Conservation (phyloP, 2,329 filamentous ascomycete species). For the Clonostachys byssicola region DNA sequence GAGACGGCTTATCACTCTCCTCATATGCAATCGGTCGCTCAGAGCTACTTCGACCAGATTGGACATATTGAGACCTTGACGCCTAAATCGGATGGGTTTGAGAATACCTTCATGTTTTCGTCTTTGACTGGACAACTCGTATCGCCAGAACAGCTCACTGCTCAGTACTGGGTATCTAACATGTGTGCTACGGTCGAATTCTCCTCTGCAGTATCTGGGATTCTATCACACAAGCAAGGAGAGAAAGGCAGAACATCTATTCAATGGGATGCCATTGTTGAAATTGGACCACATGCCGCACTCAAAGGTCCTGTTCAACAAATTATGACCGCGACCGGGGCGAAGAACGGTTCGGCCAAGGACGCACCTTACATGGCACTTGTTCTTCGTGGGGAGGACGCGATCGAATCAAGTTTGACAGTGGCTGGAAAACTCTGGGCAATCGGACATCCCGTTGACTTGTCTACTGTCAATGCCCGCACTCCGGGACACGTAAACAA, state of each 20-base stretch:
- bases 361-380: constrained; percentile 4
- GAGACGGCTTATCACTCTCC: constrained; percentile 20
- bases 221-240: not conserved
- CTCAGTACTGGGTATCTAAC: constrained; percentile 11
- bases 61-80: not conserved
- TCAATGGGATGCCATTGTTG: constrained; percentile 18
- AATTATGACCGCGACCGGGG: constrained; percentile 14
- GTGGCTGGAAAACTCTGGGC: constrained; percentile 3
- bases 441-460: constrained; percentile 1
- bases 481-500: constrained; percentile 1
- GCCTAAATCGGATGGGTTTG: not conserved
- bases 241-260: not conserved
- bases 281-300: constrained; percentile 31
- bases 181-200: constrained; percentile 13
- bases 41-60: constrained; percentile 8
- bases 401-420: constrained; percentile 1
- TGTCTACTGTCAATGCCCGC: constrained; percentile 1
- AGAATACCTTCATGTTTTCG: constrained; percentile 8
- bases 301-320: constrained; percentile 29
- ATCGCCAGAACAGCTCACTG: constrained; percentile 1
- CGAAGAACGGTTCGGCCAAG: not conserved
- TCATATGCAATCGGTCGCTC: constrained; percentile 14
- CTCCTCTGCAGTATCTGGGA: constrained; percentile 1
- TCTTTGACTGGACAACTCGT: constrained; percentile 5
- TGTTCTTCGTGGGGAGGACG: constrained; percentile 7